Evolutionary conservation across 768 basidiomycete species (phyloP), one percentile per base, ranked within the genome.

Genomic region (Naganishia kalamii): DNA sequence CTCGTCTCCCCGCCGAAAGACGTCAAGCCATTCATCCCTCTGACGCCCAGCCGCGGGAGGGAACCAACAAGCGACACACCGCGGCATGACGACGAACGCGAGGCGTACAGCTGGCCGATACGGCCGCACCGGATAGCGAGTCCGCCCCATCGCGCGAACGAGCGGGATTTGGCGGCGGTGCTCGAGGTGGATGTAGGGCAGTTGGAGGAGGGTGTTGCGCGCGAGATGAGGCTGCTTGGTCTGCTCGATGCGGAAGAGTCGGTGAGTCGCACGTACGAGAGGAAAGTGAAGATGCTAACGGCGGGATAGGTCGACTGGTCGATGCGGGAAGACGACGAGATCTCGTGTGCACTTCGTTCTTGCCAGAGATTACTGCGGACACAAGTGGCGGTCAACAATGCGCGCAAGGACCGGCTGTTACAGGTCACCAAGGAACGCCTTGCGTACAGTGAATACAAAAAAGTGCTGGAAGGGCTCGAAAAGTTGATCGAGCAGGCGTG

Each of bases 371-470:
- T 91, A 69, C 83, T 99, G 5, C 85, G 88, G 11, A 80, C 80
- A 6, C 88, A 97, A 52, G 81, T 88, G 2, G 83, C 86, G 10
- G 83, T 85, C 65, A 99, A 99, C 81, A 90, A 92, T 71, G 84
- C 85, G 3, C 87, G 94, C 13, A 88, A 88, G 75, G 78, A 79
- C 32, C 86, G 88, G 3, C 83, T 98, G 1, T 83, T 83, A 15
- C 80, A 82, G 15, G 84, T 92, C 67, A 92, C 92, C 30, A 85
- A 87, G 66, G 90, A 92, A 72, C 85, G 92, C 23, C 83, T 98
- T 19, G 92, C 87, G 6, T 90, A 91, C 74, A 89, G 91, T 72
- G 94, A 98, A 73, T 98, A 94, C 79, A 78, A 90, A 64, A 88
- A 90, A 32, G 77, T 85, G 8, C 85, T 92, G 19, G 92, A 94